Evolutionary conservation across 176 grass and related monocot species (phyloP).

Genomic region (Areca catechu): DNA sequence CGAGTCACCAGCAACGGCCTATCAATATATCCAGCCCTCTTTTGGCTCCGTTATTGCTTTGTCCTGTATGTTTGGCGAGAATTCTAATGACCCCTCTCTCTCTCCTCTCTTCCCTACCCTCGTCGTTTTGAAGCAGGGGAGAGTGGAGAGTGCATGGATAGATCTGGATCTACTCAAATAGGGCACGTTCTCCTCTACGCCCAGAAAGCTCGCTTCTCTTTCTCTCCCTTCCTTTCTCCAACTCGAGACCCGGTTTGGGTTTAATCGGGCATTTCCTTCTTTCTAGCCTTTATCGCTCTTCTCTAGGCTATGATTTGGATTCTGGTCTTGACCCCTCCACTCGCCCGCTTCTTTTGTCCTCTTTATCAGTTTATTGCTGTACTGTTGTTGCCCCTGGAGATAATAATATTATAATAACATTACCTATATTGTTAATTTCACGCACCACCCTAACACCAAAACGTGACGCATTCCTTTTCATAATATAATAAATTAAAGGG

Average conservation of each 20-base stretch:
- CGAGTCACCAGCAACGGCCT: too few relatives aligned
- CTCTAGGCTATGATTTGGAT: too few relatives aligned
- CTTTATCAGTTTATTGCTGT: conserved; percentile 10
- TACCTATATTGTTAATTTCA: too few relatives aligned
- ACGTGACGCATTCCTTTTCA: conserved; percentile 1
- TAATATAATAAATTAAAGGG: too few relatives aligned
- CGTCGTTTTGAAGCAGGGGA: conserved; percentile 1
- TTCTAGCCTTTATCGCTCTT: too few relatives aligned
- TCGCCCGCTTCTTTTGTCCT: conserved; percentile 14
- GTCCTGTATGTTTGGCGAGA: too few relatives aligned
- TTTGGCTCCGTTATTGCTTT: too few relatives aligned
- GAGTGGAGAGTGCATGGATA: conserved; percentile 15
- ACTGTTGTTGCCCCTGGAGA: conserved; percentile 14
- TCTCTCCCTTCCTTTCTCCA: too few relatives aligned
- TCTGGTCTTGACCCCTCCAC: neutral
- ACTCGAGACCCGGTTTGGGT: too few relatives aligned
- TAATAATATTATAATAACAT: too few relatives aligned
- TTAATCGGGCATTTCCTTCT: too few relatives aligned
- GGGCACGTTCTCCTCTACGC: conserved; percentile 20
- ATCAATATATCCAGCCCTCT: too few relatives aligned
- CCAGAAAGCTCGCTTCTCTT: conserved; percentile 10
- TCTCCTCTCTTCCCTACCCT: conserved; percentile 5
- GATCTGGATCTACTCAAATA: conserved; percentile 46
- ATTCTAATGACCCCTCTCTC: conserved; percentile 6
- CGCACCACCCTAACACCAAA: conserved; percentile 3